Evolutionary conservation across 768 basidiomycete genomes (phyloP), one percentile per base, ranked within the genome.

Genomic region (Termitomyces eurrhizus): DNA sequence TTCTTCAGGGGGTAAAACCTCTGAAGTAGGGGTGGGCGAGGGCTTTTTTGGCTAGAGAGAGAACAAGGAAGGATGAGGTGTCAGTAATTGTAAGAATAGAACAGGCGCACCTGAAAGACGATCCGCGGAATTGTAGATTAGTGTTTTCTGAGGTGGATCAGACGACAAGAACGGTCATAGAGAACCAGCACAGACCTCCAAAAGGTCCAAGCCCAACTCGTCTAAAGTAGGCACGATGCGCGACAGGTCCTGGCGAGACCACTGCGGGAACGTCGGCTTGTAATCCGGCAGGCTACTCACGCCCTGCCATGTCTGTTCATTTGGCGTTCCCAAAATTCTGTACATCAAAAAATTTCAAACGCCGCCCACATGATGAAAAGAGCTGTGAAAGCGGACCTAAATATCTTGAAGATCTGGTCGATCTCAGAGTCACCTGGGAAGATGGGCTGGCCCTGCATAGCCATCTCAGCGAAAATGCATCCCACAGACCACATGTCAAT

Each of bases 401-500:
- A 99, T 69, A 99, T 99, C 75, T 93, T 90, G 85, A 98, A 98
- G 64, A 98, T 98, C 79, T 99, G 97, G 75, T 99, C 97, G 70
- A 98, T 99, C 77, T 99, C 97, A 32, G 97, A 98, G 76, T 99
- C 97, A 5, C 97, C 97, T 26, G 97, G 96, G 83, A 99, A 99
- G 13, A 98, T 80, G 2, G 96, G 85, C 70, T 87, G 74, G 65
- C 91, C 91, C 62, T 86, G 83, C 90, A 95, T 92, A 57, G 93
- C 89, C 96, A 98, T 98, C 77, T 99, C 97, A 8, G 96, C 96
- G 69, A 97, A 93, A 72, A 99, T 98, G 70, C 95, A 98, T 0
- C 91, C 97, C 24, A 99, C 96, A n/a, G 93, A 95, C 97, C 97
- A 99, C 93, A 98, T 97, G 76, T 99, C 97, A 68, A 99, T 92